phyloP scores from a whole-genome alignment of 73 alveolate species.

The Paraurostyla sp. region DNA sequence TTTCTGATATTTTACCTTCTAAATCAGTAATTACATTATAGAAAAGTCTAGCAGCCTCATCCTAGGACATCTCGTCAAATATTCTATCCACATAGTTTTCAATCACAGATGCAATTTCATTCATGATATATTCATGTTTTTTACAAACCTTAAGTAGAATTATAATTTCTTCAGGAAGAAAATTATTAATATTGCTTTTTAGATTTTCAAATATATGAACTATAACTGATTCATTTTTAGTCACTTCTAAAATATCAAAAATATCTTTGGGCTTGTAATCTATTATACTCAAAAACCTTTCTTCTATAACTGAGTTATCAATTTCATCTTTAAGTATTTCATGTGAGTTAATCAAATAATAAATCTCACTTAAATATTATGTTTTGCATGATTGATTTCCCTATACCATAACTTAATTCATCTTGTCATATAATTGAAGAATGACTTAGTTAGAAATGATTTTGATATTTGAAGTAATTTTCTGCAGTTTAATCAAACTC shows the following conservation, averaged over 20 bases:
- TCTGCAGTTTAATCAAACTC: background rate
- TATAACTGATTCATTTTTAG: background rate
- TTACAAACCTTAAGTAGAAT: background rate
- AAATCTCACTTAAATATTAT: background rate
- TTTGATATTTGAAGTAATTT: background rate
- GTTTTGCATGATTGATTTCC: background rate
- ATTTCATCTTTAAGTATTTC: background rate
- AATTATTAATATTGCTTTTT: background rate
- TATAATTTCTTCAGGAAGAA: slow-evolving; percentile 27
- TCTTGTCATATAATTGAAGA: background rate
- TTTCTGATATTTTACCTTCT: background rate
- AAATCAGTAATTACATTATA: background rate
- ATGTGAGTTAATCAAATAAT: background rate
- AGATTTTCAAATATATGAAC: background rate
- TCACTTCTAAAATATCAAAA: background rate
- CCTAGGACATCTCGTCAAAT: slow-evolving; percentile 1
- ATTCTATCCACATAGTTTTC: background rate
- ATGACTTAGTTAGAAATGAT: background rate
- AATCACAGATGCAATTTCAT: background rate
- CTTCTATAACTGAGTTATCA: background rate
- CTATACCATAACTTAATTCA: background rate
- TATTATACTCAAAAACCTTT: background rate
- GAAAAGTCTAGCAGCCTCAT: slow-evolving; percentile 17
- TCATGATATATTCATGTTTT: background rate
- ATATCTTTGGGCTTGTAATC: slow-evolving; percentile 30